Base-by-base conservation (phyloP, 2,329 filamentous ascomycete species). In the Exophiala aquamarina region DNA sequence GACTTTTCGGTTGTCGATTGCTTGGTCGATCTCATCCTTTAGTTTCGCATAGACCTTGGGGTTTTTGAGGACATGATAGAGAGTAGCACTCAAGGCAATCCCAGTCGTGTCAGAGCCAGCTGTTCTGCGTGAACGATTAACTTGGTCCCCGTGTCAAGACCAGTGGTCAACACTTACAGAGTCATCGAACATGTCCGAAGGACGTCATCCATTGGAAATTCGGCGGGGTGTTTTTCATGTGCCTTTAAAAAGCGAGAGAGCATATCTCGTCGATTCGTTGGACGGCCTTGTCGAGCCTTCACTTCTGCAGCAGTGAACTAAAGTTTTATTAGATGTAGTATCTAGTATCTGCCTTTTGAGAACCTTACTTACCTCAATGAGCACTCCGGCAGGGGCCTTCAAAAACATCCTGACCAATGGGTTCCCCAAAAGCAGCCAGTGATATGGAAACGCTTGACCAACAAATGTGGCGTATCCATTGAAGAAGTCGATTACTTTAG, bases 31-130 rank as follows among this genome's bases (percentile, higher is more conserved):
- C 26, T 55, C 52, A n/a, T 44, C 19, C 29, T 33, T 34, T 29
- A 55, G 34, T 34, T 41, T 50, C n/a, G 42, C 15, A 14, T 49
- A 26, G 14, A 29, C 17, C 14, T 28, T 11, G 0, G 82, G 82
- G 57, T 82, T 78, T 59, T 83, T 83, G 29, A 89, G 73, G 3
- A 90, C 67, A 63, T 82, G 83, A 66, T 91, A 91, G 59, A 91
- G 88, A 0, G 89, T 77, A 7, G 82, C 75, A 5, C 79, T 78
- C 0, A 90, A 73, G 4, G 78, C 81, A 4, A 46, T 28, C 11
- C 45, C 45, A 7, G 49, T 49, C 3, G 45, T 52, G 37, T 49
- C 45, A 3, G 20, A 17, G 2, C 46, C 49, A 4, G 49, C 49
- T 4, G 38, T 49, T 17, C 11, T 65, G 64, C 28, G 60, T 17